phyloP scores from a whole-genome alignment of 805 yeast species.

The Candida suzukii region DNA sequence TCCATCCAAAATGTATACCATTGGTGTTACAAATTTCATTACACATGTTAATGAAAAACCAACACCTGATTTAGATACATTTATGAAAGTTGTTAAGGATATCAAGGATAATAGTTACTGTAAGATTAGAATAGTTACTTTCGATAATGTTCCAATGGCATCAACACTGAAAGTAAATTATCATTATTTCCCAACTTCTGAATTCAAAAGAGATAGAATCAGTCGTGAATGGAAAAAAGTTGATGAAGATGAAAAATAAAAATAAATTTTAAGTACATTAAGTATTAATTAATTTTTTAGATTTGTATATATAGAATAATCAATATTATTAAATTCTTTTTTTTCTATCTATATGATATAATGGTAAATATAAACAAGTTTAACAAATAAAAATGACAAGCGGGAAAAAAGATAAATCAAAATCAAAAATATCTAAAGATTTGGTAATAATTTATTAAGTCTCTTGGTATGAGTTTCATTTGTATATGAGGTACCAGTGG shows the following conservation, averaged over 20 bases:
- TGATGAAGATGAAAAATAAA: constrained; percentile 28
- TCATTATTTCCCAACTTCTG: constrained; percentile 79
- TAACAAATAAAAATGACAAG: constrained; percentile 5
- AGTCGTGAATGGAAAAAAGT: constrained; percentile 46
- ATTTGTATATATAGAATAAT: no score
- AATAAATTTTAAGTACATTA: no score
- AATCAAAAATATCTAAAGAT: background rate
- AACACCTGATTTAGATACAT: constrained; percentile 63
- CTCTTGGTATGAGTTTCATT: constrained; percentile 50
- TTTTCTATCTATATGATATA: constrained; percentile 14
- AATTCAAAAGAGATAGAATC: constrained; percentile 40
- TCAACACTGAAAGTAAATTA: constrained; percentile 79
- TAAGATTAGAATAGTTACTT: constrained; percentile 72
- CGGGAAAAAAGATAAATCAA: background rate
- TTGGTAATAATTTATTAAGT: constrained; percentile 48
- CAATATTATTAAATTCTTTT: no score
- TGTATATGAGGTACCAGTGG: constrained; percentile 54
- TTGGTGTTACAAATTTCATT: constrained; percentile 74
- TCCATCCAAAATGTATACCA: constrained; percentile 78
- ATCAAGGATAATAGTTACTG: constrained; percentile 79
- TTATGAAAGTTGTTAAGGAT: constrained; percentile 55
- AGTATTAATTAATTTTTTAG: no score
- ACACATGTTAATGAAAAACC: constrained; percentile 80
- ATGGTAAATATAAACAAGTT: constrained; percentile 10
- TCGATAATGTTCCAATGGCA: constrained; percentile 83